Base-by-base conservation (phyloP, 78 protist species). In the Dictyostelium discoideum region DNA sequence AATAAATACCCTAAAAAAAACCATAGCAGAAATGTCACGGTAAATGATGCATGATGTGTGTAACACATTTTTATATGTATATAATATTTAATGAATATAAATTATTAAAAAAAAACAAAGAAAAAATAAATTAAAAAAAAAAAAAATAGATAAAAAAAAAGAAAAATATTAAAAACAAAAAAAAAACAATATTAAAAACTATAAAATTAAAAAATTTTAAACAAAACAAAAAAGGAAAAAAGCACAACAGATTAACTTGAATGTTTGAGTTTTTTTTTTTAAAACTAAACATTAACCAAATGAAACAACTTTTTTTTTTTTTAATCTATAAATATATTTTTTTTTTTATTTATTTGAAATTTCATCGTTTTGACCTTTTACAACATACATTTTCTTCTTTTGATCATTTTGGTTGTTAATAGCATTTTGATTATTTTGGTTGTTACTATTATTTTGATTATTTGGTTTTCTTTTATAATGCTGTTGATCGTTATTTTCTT, bases 341-440 rank as follows among this genome's bases (percentile, higher is more conserved):
- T 78, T 40, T 40, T 78, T 78, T 78, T 40, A 78, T 42, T 78
- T 78, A 20, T 76, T 29, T 76, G 22, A 9, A 44, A 22, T 40
- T 20, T 39, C 42, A 40, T 78, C 84, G 65, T 78, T 78, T 78
- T 78, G 84, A 42, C 48, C 57, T 78, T 42, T 42, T 78, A 42
- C 84, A 40, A 78, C 57, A 18, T 42, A 42, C 84, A n/a, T 78
- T 78, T 37, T 78, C 46, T 78, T 42, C 37, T 78, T 78, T 78
- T 20, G 48, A 40, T 77, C 83, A 77, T 77, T 42, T 77, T 80
- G 40, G 13, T 80, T 48, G 48, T 80, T 80, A 5, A 37, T 48
- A 80, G 14, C 5, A 39, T 26, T 79, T 10, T 14, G 16, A 2
- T 13, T 42, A 20, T 78, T 78, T 39, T 42, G 40, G 44, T 77